These are phyloP conservation scores for Wallacemonas sp. DNA, from an alignment of 208 protist species.

Conservation along the genomic window DNA sequence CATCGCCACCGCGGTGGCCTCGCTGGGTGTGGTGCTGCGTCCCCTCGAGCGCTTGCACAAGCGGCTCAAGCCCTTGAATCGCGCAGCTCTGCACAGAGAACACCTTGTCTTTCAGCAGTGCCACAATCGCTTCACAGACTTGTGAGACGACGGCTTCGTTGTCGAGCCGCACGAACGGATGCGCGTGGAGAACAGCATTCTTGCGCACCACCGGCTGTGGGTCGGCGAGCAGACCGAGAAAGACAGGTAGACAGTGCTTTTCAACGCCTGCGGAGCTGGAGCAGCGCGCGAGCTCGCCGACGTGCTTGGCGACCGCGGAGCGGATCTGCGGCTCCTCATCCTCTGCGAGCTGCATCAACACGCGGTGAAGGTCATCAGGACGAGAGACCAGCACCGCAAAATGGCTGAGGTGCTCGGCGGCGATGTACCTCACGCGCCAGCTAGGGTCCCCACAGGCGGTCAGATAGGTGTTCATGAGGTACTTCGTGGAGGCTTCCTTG, in stretches of 20 bases:
- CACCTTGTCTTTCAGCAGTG: slow-evolving; percentile 40
- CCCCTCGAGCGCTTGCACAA: slow-evolving; percentile 24
- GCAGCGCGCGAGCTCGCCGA: slow-evolving; percentile 28
- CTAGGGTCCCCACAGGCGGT: slow-evolving; percentile 48
- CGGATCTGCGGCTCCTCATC: slow-evolving; percentile 74
- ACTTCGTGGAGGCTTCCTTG: slow-evolving; percentile 39
- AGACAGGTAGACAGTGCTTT: slow-evolving; percentile 27
- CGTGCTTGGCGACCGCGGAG: slow-evolving; percentile 60
- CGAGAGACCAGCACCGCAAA: slow-evolving; percentile 38
- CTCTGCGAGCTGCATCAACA: slow-evolving; percentile 38
- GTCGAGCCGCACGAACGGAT: slow-evolving; percentile 39
- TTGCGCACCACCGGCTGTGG: slow-evolving; percentile 46
- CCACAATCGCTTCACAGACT: slow-evolving; percentile 33
- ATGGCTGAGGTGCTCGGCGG: slow-evolving; percentile 41
- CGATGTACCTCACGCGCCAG: slow-evolving; percentile 78
- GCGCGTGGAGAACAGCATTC: slow-evolving; percentile 40
- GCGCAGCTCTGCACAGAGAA: slow-evolving; percentile 46
- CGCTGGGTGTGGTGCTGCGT: neutral
- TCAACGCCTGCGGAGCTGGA: slow-evolving; percentile 21
- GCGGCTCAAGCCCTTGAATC: slow-evolving; percentile 32
- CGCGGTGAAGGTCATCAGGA: slow-evolving; percentile 43
- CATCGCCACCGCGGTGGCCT: neutral
- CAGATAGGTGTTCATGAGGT: slow-evolving; percentile 48
- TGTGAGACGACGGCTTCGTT: slow-evolving; percentile 25
- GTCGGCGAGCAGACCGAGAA: slow-evolving; percentile 51